A percentile compares a stretch with the other conserved stretches of the same genome.
phyloP scores from a whole-genome alignment of 1,284 basidiomycete genomes.

The Phenoliferia sp. region DNA sequence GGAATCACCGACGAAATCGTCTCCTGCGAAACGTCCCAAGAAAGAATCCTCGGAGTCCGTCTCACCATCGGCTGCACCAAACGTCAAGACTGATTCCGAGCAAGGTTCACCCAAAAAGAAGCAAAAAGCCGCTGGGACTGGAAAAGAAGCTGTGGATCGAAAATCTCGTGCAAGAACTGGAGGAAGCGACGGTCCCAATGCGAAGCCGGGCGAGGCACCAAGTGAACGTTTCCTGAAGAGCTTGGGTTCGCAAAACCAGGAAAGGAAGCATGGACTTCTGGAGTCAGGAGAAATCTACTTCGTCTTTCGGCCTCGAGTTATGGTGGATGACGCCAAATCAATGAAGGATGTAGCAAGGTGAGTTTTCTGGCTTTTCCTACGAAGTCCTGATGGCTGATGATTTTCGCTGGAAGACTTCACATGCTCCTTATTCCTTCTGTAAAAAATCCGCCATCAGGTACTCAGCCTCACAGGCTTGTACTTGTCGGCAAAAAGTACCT shows the following conservation, averaged over 20 bases:
- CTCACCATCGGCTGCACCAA: neutral
- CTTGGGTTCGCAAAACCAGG: neutral
- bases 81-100: neutral
- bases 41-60: no score
- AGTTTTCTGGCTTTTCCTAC: no score
- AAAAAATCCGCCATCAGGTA: slow-evolving; percentile 45
- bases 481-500: slow-evolving; percentile 60
- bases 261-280: neutral
- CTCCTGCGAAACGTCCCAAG: no score
- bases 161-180: neutral
- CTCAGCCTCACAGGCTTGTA: slow-evolving; percentile 51
- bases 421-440: slow-evolving; percentile 55
- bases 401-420: slow-evolving; percentile 48
- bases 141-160: neutral
- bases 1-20: neutral
- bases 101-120: neutral
- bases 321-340: slow-evolving; percentile 53
- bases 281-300: slow-evolving; percentile 51
- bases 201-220: neutral
- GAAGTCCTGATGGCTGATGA: no score
- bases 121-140: neutral
- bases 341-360: slow-evolving; percentile 57
- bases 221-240: neutral
- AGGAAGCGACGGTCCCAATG: neutral
- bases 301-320: slow-evolving; percentile 61